Conservation (phyloP, 2,329 filamentous ascomycete species). For the Monilinia fructicola region DNA sequence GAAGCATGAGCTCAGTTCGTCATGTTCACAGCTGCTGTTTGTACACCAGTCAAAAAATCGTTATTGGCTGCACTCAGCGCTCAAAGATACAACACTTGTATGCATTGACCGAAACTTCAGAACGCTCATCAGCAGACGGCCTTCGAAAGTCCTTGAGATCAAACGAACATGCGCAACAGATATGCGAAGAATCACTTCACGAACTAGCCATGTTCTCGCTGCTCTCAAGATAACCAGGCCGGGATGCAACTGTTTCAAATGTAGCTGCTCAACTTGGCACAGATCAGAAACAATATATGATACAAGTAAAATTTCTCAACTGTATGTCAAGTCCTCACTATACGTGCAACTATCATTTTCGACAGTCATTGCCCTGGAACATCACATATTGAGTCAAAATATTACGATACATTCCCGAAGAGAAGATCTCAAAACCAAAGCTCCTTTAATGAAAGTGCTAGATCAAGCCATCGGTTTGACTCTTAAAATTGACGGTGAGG, state of each 20-base stretch:
- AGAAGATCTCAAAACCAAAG: not conserved
- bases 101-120: not conserved
- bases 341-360: not conserved
- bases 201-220: not conserved
- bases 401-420: not conserved
- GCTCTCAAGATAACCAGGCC: not conserved
- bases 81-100: not conserved
- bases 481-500: not conserved
- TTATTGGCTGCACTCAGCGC: not conserved
- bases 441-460: not conserved
- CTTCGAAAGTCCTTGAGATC: not conserved
- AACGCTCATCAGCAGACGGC: not conserved
- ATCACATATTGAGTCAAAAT: not conserved
- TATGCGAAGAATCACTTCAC: not conserved
- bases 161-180: not conserved
- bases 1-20: not conserved
- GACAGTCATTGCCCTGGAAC: too few species aligned
- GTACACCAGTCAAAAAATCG: not conserved
- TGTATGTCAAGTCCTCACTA: conserved; percentile 1
- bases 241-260: not conserved
- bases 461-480: not conserved
- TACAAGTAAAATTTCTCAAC: not conserved
- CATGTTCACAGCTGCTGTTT: not conserved
- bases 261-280: conserved; percentile 19
- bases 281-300: not conserved